Base-by-base conservation (phyloP, 2,329 filamentous ascomycete genomes). In the Xylaria sp. region DNA sequence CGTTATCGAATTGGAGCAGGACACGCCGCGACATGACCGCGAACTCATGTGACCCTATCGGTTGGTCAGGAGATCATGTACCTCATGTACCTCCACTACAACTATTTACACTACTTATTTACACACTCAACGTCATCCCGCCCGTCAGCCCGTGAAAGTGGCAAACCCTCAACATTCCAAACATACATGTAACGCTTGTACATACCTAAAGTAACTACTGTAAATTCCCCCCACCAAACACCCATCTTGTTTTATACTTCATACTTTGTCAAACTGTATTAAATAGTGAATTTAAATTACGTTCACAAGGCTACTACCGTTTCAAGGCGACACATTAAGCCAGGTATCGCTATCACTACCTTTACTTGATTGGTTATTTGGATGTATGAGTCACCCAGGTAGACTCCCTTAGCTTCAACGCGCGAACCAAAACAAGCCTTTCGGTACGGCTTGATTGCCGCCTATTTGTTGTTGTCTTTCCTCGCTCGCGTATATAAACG, bases 21-120 rank as follows among this genome's bases (percentile, higher is more conserved):
- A 69, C 66, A 69, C 66, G 65, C 61, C 58, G 50, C 62, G 61
- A n/a, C 60, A 55, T 66, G 63, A 57, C 62, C 70, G 66, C 63
- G 69, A 66, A 51, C 63, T 57, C 70, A 72, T 70, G 70, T 72
- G 70, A 72, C 68, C 51, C 55, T 7, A 3, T 50, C 41, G 25
- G 37, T 63, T 51, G 52, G 52, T 55, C 52, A 55, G 28, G 28
- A 37, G 52, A 55, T 15, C 55, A 39, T 64, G 67, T 69, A 23
- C 51, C 18, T 62, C n/a, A 28, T 23, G 23, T 18, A 46, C 41
- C 12, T 9, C 7, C 1, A 20, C 48, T 23, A 28, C 7, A 2
- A 20, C 48, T 23, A 28, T 34, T 15, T 44, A 37, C 37, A 28
- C 52, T 31, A 28, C 28, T 2, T 28, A 20, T 37, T 8, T 18